Base-by-base conservation (phyloP, 306 rosid species). In the Lathyrus sativus region DNA sequence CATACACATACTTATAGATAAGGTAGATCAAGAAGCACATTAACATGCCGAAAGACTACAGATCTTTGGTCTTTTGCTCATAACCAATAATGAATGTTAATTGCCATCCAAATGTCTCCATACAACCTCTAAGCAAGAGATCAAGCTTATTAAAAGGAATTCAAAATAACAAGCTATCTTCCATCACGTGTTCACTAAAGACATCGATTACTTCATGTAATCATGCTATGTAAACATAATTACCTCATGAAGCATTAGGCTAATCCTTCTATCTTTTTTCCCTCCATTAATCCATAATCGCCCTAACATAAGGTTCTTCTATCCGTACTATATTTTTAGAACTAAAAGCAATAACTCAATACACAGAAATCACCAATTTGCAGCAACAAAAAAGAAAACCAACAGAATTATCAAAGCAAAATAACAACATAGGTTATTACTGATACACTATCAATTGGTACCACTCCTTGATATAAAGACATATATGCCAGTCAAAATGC, bases 381-480 rank as follows among this genome's bases (percentile, higher is more conserved):
- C 54, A 68, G 11, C 61, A 70, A 61, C 17, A 33, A 62, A 31
- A 62, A 70, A 61, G 17, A 33, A 62, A 31, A 62, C 42, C 42
- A 58, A 58, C 65, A 50, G 41, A 42, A 44, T 1, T 45, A 58
- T 38, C 42, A 74, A 43, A n/a, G 37, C 54, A 66, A 26, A 45
- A 38, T 44, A 74, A 51, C 24, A 22, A 45, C 56, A 19, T 17
- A 17, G 28, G 56, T 7, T 17, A 19, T 31, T 19, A 33, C 9
- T 19, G 19, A 35, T 37, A 31, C 13, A 57, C 38, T 38, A 35
- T 18, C 42, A 55, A 31, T 43, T 2, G 4, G 41, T 18, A 43
- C 59, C 65, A 59, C 38, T 46, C 7, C 37, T 31, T n/a, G 11
- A 33, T 37, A 13, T 53, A 3, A 14, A 37, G 45, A 62, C 42